phyloP scores from a whole-genome alignment of 371 early-diverging fungal species.

The Mucor ambiguus region DNA sequence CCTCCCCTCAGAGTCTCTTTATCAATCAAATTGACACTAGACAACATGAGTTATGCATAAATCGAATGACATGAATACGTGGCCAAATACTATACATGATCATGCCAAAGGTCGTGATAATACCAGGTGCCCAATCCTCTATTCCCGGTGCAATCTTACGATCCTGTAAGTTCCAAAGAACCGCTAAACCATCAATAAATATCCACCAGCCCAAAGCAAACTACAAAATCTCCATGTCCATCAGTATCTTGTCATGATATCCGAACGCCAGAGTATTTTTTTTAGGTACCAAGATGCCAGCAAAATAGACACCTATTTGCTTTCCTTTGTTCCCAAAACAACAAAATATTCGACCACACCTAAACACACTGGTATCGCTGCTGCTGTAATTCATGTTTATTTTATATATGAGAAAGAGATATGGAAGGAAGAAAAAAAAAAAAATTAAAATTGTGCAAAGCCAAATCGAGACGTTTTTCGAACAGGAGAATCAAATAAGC shows the following conservation, averaged over 20 bases:
- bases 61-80: not conserved
- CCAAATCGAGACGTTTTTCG: constrained; percentile 52
- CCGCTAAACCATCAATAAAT: constrained; percentile 70
- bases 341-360: constrained; percentile 20
- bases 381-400: constrained; percentile 7
- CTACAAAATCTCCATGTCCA: constrained; percentile 20
- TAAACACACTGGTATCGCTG: constrained; percentile 23
- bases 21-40: constrained; percentile 52
- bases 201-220: constrained; percentile 87
- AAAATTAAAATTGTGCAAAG: constrained; percentile 37
- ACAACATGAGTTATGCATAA: not conserved
- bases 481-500: constrained; percentile 37
- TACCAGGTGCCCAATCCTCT: constrained; percentile 81
- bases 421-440: not conserved
- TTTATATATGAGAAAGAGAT: not conserved
- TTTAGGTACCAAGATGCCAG: constrained; percentile 46
- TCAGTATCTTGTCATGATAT: not conserved
- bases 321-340: constrained; percentile 43
- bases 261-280: no score
- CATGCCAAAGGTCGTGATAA: constrained; percentile 73
- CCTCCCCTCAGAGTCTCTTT: constrained; percentile 54
- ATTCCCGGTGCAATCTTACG: constrained; percentile 55
- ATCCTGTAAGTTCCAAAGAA: constrained; percentile 30
- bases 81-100: constrained; percentile 51
- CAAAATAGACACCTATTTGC: constrained; percentile 46